Evolutionary conservation across 1,139 yeast genomes (phyloP).

Genomic region (Hemisphaericaspora subhashii): DNA sequence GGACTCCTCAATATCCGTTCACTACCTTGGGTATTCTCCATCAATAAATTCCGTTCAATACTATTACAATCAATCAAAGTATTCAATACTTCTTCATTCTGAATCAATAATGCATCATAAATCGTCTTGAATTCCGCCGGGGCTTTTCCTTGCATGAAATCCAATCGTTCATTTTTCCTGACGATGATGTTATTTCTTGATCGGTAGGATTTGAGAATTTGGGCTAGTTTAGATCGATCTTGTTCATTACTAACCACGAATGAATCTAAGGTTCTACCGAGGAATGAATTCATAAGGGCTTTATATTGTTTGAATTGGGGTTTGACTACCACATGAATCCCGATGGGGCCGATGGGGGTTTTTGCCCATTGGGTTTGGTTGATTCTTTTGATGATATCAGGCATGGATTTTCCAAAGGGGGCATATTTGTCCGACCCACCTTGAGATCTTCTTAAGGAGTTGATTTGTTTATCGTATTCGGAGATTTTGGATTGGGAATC

Average conservation of each 20-base stretch:
- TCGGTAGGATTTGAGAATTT: conserved; percentile 35
- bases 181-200: conserved; percentile 45
- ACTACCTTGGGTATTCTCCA: conserved; percentile 53
- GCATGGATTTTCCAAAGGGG: conserved; percentile 53
- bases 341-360: conserved; percentile 84
- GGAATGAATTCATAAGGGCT: conserved; percentile 55
- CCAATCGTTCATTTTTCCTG: conserved; percentile 57
- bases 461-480: too few relatives aligned
- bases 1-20: conserved; percentile 29
- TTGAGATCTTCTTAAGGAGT: conserved; percentile 2
- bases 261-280: conserved; percentile 50
- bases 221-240: conserved; percentile 55
- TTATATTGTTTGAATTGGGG: conserved; percentile 59
- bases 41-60: conserved; percentile 60
- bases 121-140: conserved; percentile 41
- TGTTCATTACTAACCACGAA: conserved; percentile 66
- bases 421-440: conserved; percentile 25
- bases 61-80: conserved; percentile 63
- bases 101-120: conserved; percentile 59
- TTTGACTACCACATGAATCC: conserved; percentile 59
- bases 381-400: conserved; percentile 43
- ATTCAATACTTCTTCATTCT: conserved; percentile 54
- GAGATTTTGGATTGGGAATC: too few relatives aligned
- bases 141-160: conserved; percentile 39
- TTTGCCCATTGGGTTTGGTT: conserved; percentile 39